Evolutionary conservation across 192 early-diverging fungal genomes (phyloP).

Genomic region (Chytriomyces sp.): DNA sequence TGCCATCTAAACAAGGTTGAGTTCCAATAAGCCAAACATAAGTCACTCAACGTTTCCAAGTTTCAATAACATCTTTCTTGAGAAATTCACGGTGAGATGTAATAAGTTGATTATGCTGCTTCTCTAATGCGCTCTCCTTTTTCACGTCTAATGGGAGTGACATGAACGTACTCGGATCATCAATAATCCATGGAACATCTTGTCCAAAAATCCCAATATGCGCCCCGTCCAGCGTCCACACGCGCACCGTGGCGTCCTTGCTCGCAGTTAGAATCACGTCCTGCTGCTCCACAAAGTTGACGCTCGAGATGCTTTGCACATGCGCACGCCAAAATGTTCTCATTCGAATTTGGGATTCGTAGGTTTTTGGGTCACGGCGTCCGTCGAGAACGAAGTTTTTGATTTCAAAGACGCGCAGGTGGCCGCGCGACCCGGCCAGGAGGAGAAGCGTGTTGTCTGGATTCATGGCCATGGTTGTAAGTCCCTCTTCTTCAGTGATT

Average conservation of each 20-base stretch:
- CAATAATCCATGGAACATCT: conserved; percentile 51
- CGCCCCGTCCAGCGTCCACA: conserved; percentile 48
- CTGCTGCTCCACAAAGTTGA: conserved; percentile 46
- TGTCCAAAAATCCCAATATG: conserved; percentile 61
- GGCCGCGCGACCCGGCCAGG: conserved; percentile 55
- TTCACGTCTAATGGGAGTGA: conserved; percentile 44
- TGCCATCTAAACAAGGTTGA: conserved; percentile 7
- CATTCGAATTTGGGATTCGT: conserved; percentile 25
- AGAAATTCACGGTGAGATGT: conserved; percentile 40
- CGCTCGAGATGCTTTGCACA: conserved; percentile 47
- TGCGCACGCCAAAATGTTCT: conserved; percentile 51
- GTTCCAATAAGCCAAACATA: neutral
- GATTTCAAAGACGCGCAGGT: conserved; percentile 46
- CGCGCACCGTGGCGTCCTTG: conserved; percentile 51
- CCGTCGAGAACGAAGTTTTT: conserved; percentile 30
- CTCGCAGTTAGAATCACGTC: conserved; percentile 51
- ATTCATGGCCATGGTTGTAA: conserved; percentile 49
- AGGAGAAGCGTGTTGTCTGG: conserved; percentile 44
- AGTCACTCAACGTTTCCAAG: conserved; percentile 33
- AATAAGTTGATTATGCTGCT: conserved; percentile 44
- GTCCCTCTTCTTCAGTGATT: conserved; percentile 51
- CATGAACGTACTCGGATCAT: conserved; percentile 48
- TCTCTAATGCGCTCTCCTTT: conserved; percentile 39
- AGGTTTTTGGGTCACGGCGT: conserved; percentile 10
- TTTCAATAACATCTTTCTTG: conserved; percentile 51